These are phyloP conservation scores for Xylariales sp. DNA, from an alignment of 2,329 filamentous ascomycete genomes.

Conservation along the genomic window DNA sequence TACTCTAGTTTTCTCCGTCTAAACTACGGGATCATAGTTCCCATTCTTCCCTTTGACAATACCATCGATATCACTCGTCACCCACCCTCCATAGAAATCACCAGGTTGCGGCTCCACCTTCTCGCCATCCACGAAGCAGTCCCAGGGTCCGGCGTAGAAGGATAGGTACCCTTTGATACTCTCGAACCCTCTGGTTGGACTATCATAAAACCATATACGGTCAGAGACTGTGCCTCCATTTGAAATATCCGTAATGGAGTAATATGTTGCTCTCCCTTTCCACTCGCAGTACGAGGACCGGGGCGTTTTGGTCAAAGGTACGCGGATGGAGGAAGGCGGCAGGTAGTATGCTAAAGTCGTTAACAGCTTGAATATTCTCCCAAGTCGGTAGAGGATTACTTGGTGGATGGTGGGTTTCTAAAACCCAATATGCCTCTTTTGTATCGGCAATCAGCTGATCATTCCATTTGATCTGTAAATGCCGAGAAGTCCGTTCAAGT, in stretches of 20 bases:
- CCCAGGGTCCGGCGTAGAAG: slow-evolving; percentile 58
- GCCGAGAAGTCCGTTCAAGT: slow-evolving; percentile 47
- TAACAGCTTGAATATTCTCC: neutral
- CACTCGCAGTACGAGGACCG: slow-evolving; percentile 51
- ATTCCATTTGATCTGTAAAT: slow-evolving; percentile 53
- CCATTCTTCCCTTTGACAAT: slow-evolving; percentile 39
- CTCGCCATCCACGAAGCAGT: slow-evolving; percentile 59
- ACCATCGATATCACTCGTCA: slow-evolving; percentile 55
- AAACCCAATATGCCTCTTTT: slow-evolving; percentile 54
- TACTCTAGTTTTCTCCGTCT: no score
- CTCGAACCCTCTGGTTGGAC: slow-evolving; percentile 46
- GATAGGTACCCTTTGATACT: slow-evolving; percentile 51
- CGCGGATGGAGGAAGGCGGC: slow-evolving; percentile 42
- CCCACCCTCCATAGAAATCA: slow-evolving; percentile 62
- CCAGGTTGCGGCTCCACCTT: slow-evolving; percentile 54
- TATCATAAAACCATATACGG: slow-evolving; percentile 56
- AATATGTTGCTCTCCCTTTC: slow-evolving; percentile 58
- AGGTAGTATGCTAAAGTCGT: slow-evolving; percentile 51
- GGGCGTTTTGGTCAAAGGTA: slow-evolving; percentile 41
- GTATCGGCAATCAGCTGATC: slow-evolving; percentile 53
- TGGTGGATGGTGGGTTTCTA: slow-evolving; percentile 59
- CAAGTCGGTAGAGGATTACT: no score
- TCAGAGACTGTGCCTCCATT: slow-evolving; percentile 38
- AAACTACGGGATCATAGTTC: slow-evolving; percentile 33
- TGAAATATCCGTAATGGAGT: slow-evolving; percentile 36